Base-by-base conservation (phyloP, 2,329 filamentous ascomycete species). In the Canariomyces notabilis region DNA sequence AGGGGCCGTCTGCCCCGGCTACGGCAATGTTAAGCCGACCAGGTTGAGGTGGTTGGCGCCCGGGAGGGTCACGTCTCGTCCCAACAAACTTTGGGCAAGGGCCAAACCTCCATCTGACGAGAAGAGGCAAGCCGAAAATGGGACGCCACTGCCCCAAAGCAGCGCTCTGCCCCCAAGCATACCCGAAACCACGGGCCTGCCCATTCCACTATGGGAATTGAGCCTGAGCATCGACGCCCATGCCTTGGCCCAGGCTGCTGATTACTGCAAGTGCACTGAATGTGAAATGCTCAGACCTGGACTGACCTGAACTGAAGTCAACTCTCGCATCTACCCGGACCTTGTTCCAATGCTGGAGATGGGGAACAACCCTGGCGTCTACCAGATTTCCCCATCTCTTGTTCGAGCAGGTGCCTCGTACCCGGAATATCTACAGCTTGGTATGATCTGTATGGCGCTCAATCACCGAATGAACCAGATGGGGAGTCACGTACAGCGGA, bases 381-480 rank as follows among this genome's bases (percentile, higher is more conserved):
- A 46, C 22, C 29, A 2, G 2, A 20, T 50, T 11, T 33, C 43
- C 2, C 11, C 42, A 2, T 16, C 19, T 5, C 20, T 39, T 14
- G 9, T 50, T 6, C 39, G 15, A 11, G 16, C 15, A 3, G 16
- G 16, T 1, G 2, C 3, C 4, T 2, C 31, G 2, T 14, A 3
- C 3, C 48, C 48, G 5, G 43, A 50, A 4, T 42, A 44, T 18
- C 2, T 50, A 14, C 43, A 31, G 8, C 23, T 43, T 9, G 22
- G 36, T 2, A 37, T 44, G 48, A n/a, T 46, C 6, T 50, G 48
- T 18, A 46, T 50, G 48, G 22, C 35, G n/a, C 43, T 67, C 9
- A 61, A 57, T 21, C 65, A 68, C 43, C 58, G 61, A 33, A 59
- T 65, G 16, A 66, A 64, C 51, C 57, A 56, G 7, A 46, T 46